Conservation (phyloP, 2,329 filamentous ascomycete species). For the Colletotrichum echinochloae region DNA sequence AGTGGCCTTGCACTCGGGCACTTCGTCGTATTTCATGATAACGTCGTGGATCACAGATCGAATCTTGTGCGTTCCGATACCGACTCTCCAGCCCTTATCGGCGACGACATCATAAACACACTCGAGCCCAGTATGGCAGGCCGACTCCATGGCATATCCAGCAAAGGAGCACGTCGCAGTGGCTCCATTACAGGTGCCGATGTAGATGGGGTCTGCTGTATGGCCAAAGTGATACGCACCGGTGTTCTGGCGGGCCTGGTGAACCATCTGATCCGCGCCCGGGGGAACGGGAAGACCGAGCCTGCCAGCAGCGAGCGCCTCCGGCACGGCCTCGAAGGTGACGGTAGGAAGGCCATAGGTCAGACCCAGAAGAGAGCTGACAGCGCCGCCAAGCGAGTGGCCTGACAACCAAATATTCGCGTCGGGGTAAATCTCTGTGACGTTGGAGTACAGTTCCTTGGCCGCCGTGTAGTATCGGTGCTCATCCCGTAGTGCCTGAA, state of each 20-base stretch:
- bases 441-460: conserved; percentile 90
- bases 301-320: conserved; percentile 86
- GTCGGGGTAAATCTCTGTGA: conserved; percentile 87
- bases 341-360: conserved; percentile 93
- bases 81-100: conserved; percentile 92
- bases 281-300: conserved; percentile 89
- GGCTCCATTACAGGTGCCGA: conserved; percentile 92
- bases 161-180: conserved; percentile 90
- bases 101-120: conserved; percentile 94
- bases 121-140: conserved; percentile 89
- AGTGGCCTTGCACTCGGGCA: conserved; percentile 81
- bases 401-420: conserved; percentile 90
- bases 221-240: conserved; percentile 93
- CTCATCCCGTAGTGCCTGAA: conserved; percentile 79
- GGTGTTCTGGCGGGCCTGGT: conserved; percentile 78
- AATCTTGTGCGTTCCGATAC: conserved; percentile 92
- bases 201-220: conserved; percentile 94
- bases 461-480: conserved; percentile 93
- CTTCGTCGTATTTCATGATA: conserved; percentile 82
- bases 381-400: conserved; percentile 91
- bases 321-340: conserved; percentile 93
- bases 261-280: conserved; percentile 75
- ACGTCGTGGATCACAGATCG: conserved; percentile 89
- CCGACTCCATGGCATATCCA: conserved; percentile 92
- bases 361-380: conserved; percentile 87